Evolutionary conservation across 257 asterid species (phyloP).

Genomic region (Leonotis leonurus): DNA sequence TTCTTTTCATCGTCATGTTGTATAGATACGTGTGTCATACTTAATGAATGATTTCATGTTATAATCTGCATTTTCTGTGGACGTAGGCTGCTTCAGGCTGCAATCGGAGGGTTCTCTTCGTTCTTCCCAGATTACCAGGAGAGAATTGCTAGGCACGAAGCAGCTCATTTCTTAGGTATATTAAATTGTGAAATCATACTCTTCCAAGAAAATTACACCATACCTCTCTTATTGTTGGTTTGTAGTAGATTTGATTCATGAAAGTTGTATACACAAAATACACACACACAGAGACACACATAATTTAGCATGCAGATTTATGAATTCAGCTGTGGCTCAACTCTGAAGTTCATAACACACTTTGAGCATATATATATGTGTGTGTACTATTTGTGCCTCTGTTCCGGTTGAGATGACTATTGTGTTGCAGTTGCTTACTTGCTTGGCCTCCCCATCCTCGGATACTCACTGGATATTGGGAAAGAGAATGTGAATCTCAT

Average conservation of each 20-base stretch:
- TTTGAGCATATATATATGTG: not conserved
- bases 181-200: slow-evolving; percentile 5
- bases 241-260: too few relatives aligned
- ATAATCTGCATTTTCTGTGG: slow-evolving; percentile 10
- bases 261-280: not conserved
- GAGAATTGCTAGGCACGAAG: slow-evolving; percentile 88
- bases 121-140: slow-evolving; percentile 86
- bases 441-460: slow-evolving; percentile 87
- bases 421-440: slow-evolving; percentile 64
- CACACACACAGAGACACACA: not conserved
- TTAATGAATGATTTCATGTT: not conserved
- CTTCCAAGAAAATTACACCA: not conserved
- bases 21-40: not conserved
- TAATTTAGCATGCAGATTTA: too few relatives aligned
- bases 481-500: slow-evolving; percentile 92
- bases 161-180: slow-evolving; percentile 92
- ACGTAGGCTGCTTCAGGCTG: slow-evolving; percentile 92
- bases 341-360: not conserved
- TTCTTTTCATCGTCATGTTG: not conserved
- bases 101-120: slow-evolving; percentile 76
- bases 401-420: not conserved
- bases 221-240: too few relatives aligned
- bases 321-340: too few relatives aligned
- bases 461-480: slow-evolving; percentile 86
- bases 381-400: not conserved